Conservation (phyloP, 148 eudicot genomes). For the Fagopyrum esculentum region DNA sequence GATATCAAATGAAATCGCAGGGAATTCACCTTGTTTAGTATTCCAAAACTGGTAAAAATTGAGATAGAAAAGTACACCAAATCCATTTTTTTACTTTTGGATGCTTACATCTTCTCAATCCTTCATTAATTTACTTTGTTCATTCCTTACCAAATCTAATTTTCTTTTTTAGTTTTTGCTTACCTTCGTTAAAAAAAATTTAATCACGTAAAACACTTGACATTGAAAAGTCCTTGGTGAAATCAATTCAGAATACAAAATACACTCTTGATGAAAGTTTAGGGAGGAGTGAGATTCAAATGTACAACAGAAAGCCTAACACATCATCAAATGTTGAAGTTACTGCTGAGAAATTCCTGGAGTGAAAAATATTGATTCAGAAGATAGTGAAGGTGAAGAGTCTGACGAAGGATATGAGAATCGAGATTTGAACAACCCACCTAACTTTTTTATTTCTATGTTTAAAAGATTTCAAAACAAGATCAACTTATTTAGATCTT, state of each 20-base stretch:
- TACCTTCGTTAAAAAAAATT: background rate
- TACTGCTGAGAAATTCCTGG: slow-evolving; percentile 13
- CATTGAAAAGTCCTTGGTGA: slow-evolving; percentile 71
- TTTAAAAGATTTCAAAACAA: no score
- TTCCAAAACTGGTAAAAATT: slow-evolving; percentile 59
- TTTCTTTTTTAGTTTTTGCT: no score
- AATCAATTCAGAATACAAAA: slow-evolving; percentile 66
- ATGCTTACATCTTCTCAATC: background rate
- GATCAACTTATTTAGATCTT: no score
- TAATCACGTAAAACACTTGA: slow-evolving; percentile 52
- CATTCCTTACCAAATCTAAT: background rate
- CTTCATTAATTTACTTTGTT: background rate
- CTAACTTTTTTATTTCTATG: no score
- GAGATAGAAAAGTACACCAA: slow-evolving; percentile 11
- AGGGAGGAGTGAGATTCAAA: slow-evolving; percentile 54
- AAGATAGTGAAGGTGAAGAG: slow-evolving; percentile 31
- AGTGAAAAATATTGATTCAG: slow-evolving; percentile 26
- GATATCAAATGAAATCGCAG: no score
- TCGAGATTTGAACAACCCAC: slow-evolving; percentile 25
- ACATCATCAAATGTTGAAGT: slow-evolving; percentile 15
- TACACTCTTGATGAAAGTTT: slow-evolving; percentile 71
- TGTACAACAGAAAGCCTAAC: slow-evolving; percentile 39
- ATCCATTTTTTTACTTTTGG: background rate
- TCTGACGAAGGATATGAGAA: slow-evolving; percentile 45
- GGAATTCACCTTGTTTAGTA: slow-evolving; percentile 61